phyloP scores from a whole-genome alignment of 1,284 basidiomycete genomes.

The Cutaneotrichosporon sp. region DNA sequence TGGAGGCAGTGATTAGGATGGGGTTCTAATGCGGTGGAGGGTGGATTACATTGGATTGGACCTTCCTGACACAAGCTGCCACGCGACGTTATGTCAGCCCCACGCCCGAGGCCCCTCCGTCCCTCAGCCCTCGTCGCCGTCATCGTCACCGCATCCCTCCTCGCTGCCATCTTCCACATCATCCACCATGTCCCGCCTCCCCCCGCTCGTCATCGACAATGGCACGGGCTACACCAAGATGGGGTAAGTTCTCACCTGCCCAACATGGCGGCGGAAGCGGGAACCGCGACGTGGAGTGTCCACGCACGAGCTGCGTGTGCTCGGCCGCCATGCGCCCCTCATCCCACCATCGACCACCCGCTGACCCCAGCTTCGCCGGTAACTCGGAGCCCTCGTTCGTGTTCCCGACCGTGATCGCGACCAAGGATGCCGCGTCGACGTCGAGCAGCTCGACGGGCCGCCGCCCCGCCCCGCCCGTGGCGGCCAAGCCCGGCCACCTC shows the following conservation, averaged over 20 bases:
- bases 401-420: conserved; percentile 94
- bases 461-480: conserved; percentile 56
- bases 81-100: conserved; percentile 2
- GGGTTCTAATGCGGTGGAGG: too few species aligned
- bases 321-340: too few species aligned
- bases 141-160: conserved; percentile 9
- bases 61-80: conserved; percentile 3
- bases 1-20: background rate
- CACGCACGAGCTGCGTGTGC: too few species aligned
- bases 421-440: conserved; percentile 62
- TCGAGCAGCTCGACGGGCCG: conserved; percentile 38
- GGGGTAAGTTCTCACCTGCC: conserved; percentile 63
- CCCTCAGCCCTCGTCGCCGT: background rate
- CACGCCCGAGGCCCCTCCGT: background rate
- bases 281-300: background rate
- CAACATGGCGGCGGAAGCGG: background rate
- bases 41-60: too few species aligned
- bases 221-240: conserved; percentile 98
- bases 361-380: conserved; percentile 78
- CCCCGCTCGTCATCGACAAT: conserved; percentile 95
- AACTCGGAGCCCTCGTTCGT: conserved; percentile 99
- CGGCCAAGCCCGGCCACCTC: conserved; percentile 83
- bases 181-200: conserved; percentile 69
- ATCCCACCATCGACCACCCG: background rate
- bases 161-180: conserved; percentile 13